Evolutionary conservation across 2,329 filamentous ascomycete species (phyloP).

Genomic region (Sordariomycetes sp.): DNA sequence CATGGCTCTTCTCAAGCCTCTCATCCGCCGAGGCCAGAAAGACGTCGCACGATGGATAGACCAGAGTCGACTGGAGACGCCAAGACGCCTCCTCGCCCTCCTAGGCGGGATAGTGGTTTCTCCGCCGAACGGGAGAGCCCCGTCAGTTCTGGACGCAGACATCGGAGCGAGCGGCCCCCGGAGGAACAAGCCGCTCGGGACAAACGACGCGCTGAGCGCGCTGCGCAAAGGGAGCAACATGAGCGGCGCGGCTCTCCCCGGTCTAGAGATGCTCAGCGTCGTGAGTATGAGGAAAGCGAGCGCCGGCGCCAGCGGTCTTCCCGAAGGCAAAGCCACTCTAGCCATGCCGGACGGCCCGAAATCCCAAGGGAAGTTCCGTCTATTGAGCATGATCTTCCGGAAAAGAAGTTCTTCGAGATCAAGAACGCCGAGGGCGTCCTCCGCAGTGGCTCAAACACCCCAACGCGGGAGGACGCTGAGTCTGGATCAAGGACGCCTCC

Average conservation of each 20-base stretch:
- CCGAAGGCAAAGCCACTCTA: conserved; percentile 30
- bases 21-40: too few species aligned
- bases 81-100: conserved; percentile 25
- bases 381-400: conserved; percentile 13
- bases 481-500: conserved; percentile 7
- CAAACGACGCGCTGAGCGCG: conserved; percentile 37
- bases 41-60: conserved; percentile 29
- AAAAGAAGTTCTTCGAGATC: conserved; percentile 32
- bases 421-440: conserved; percentile 25
- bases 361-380: conserved; percentile 10
- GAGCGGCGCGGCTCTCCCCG: conserved; percentile 13
- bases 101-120: conserved; percentile 35
- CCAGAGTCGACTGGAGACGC: conserved; percentile 23
- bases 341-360: conserved; percentile 19
- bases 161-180: conserved; percentile 23
- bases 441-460: not conserved
- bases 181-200: conserved; percentile 43
- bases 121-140: conserved; percentile 32
- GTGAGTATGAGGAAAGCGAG: conserved; percentile 12
- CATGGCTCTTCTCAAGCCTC: conserved; percentile 7
- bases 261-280: conserved; percentile 6
- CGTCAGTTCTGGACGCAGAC: conserved; percentile 20
- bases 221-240: conserved; percentile 15
- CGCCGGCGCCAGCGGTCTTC: conserved; percentile 25
- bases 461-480: conserved; percentile 2